Base-by-base conservation (phyloP, 2,329 filamentous ascomycete species). In the Pseudogymnoascus sp. region DNA sequence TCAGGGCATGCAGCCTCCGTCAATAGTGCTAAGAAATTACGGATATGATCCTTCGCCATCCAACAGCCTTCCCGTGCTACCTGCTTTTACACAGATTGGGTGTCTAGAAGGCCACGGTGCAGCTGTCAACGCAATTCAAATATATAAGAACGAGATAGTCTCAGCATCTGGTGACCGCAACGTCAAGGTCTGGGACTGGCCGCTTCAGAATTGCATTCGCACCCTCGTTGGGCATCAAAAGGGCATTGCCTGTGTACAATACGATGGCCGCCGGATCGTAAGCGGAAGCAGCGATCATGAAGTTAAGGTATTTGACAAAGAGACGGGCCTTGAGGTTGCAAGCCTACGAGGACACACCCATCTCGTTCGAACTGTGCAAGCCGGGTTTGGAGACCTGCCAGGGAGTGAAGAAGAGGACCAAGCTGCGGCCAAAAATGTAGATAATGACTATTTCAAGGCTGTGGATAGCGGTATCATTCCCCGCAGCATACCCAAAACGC, bases 181-280 rank as follows among this genome's bases (percentile, higher is more conserved):
- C 65, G 92, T 99, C 75, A 97, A 96, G 73, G 82, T 97, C 17
- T 99, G 94, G 94, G 88, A 95, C 72, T 90, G 96, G 78, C 87
- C 87, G 15, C 89, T 85, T 6, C 89, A 91, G 62, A 78, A 82
- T 44, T 93, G 90, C 72, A 81, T 83, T 47, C 85, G 89, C 68
- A 96, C 90, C 0, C 85, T 96, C 35, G 80, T 89, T 39, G 94
- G 93, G 1, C 94, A 99, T 70, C 85, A 84, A 65, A 99, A 99
- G 73, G 94, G 94, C 33, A 97, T 99, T 68, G 94, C 94, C 2
- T 99, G 94, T 72, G 92, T 99, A 13, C 93, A 99, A 74, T 97
- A 94, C 71, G 94, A 99, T 71, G 92, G 91, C 26, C 86, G 90
- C 59, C 85, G 94, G 17, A 95, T 99, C 65, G 91, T 99, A 59